Percentiles rank a stretch among this genome's conserved stretches.
phyloP scores from a whole-genome alignment of 129 eudicot species.

The Flaveria trinervia region DNA sequence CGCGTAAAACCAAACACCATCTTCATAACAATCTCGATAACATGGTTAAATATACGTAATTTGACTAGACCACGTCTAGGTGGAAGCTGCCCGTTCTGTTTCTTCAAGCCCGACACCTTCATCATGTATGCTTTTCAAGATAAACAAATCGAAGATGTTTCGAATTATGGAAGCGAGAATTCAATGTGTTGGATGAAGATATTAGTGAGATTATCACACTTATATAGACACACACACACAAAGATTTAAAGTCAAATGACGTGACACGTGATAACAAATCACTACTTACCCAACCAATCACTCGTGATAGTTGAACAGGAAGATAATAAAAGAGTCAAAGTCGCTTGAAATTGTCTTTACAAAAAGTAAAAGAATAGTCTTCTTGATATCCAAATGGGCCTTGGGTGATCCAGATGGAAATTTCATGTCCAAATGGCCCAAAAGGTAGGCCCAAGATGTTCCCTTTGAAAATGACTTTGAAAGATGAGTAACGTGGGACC shows the following conservation, averaged over 20 bases:
- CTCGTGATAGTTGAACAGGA: constrained; percentile 12
- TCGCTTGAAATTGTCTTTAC: constrained; percentile 13
- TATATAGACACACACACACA: constrained; percentile 19
- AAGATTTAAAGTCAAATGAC: background rate
- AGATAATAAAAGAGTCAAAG: constrained; percentile 28
- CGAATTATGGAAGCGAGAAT: background rate
- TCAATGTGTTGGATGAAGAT: constrained; percentile 18
- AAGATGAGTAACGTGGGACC: constrained; percentile 10
- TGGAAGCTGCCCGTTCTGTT: constrained; percentile 25
- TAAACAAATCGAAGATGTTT: background rate
- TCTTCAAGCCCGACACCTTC: constrained; percentile 20
- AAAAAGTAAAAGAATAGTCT: constrained; percentile 7
- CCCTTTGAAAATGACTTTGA: background rate
- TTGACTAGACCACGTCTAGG: constrained; percentile 37
- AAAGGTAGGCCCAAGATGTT: constrained; percentile 9
- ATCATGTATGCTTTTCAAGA: background rate
- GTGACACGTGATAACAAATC: background rate
- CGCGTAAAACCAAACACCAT: background rate
- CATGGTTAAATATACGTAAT: constrained; percentile 19
- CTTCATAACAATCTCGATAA: constrained; percentile 17
- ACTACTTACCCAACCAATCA: background rate
- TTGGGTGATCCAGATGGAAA: background rate
- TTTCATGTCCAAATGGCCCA: background rate
- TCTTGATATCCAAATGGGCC: constrained; percentile 14
- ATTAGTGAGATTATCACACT: constrained; percentile 5